phyloP scores from a whole-genome alignment of 768 basidiomycete genomes.

The Trametes gibbosa region DNA sequence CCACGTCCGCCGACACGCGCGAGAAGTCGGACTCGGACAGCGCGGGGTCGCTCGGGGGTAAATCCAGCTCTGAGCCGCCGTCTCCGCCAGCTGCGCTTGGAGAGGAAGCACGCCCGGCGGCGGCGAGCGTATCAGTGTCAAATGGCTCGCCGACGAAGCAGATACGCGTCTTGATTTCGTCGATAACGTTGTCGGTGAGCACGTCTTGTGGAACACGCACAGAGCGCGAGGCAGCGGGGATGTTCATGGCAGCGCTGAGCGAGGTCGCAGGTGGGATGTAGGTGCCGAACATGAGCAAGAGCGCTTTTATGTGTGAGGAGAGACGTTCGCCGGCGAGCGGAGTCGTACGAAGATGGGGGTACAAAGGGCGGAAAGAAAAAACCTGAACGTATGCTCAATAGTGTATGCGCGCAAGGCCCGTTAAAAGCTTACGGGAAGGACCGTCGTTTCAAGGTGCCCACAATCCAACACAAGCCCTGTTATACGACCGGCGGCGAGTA shows the following conservation, averaged over 20 bases:
- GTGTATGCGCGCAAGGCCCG: too few species aligned
- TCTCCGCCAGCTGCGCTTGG: conserved; percentile 27
- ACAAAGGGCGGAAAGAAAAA: conserved; percentile 85
- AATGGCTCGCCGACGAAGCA: conserved; percentile 80
- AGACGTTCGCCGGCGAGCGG: conserved; percentile 85
- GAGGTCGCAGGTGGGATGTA: conserved; percentile 82
- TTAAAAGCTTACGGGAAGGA: conserved; percentile 67
- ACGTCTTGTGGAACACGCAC: conserved; percentile 75
- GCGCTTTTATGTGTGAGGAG: conserved; percentile 72
- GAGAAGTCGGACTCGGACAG: conserved; percentile 70
- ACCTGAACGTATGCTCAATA: conserved; percentile 51
- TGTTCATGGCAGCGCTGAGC: conserved; percentile 59
- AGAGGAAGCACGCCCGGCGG: conserved; percentile 21
- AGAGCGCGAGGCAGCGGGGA: conserved; percentile 59
- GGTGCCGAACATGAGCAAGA: conserved; percentile 79
- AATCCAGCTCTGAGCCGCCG: conserved; percentile 44
- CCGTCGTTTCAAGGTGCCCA: conserved; percentile 87
- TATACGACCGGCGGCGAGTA: conserved; percentile 83
- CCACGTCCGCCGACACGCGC: conserved; percentile 42
- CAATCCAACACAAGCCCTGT: conserved; percentile 93
- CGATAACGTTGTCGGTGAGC: conserved; percentile 75
- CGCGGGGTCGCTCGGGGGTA: conserved; percentile 51
- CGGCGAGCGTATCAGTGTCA: conserved; percentile 32
- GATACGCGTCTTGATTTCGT: conserved; percentile 86
- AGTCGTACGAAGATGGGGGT: conserved; percentile 77